Base-by-base conservation (phyloP, 768 basidiomycete genomes). In the Albatrellus ellisii region DNA sequence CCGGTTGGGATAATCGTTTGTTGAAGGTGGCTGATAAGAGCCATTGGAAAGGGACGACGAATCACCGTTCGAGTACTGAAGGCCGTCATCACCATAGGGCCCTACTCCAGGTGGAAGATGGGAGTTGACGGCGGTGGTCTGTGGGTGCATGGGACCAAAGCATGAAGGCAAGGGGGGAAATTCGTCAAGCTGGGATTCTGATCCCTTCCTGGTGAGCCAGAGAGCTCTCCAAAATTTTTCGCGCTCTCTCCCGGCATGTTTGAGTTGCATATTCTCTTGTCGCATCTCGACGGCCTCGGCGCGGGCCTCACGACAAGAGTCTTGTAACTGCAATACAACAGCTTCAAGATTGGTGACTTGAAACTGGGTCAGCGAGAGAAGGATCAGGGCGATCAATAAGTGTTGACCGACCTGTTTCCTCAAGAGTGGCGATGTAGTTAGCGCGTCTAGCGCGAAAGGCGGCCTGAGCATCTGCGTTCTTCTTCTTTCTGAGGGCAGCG, bases 391-490 rank as follows among this genome's bases (percentile, higher is more conserved):
- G 40, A 39, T 14, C 39, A 27, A 34, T 35, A 37, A 47, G 43
- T 27, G 39, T 34, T 11, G 39, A n/a, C 63, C 38, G 43, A 66
- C 66, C 66, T 66, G 85, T 85, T 57, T 85, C 85, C 59, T 89
- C 86, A 48, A 89, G 73, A 10, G 84, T 88, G 32, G 81, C 75
- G 56, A 89, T 89, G 59, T 89, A 89, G 60, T 84, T 87, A 37
- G 82, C 83, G 50, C 86, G 71, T 50, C 83, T 64, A 37, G 79
- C 80, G 48, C 83, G 69, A 59, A 87, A 88, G 45, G 84, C 83
- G 41, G 86, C 85, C 62, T 89, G 86, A 2, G 86, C 86, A 56
- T 87, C 82, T 26, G 86, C 86, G 53, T 89, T 89, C 65, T 89
- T 89, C 68, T 84, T 85, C 66, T 85, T 86, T 49, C 84, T 66